Conservation (phyloP, 2,329 filamentous ascomycete species). For the Emmonsiellopsis sp. region DNA sequence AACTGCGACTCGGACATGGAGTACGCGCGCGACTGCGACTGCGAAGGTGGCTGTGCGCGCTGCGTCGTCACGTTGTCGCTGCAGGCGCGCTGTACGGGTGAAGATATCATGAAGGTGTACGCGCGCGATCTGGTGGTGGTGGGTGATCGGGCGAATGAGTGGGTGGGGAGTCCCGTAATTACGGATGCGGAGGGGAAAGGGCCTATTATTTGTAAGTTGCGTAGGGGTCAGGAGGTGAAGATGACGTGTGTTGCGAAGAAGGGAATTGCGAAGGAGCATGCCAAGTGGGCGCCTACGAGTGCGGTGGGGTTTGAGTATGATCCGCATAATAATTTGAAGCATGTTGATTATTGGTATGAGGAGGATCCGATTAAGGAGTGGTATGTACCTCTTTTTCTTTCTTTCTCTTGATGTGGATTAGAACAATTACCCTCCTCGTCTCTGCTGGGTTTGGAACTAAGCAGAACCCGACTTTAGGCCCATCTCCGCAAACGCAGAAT, state of each 20-base stretch:
- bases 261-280: constrained; percentile 96
- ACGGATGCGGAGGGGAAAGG: constrained; percentile 74
- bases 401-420: neutral
- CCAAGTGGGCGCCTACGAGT: constrained; percentile 90
- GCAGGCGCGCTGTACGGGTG: constrained; percentile 74
- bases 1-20: constrained; percentile 70
- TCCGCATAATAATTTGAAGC: constrained; percentile 88
- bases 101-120: constrained; percentile 89
- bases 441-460: too few species aligned
- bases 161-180: constrained; percentile 73
- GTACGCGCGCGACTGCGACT: constrained; percentile 92
- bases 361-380: constrained; percentile 73
- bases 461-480: constrained; percentile 19
- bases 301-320: constrained; percentile 98
- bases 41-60: constrained; percentile 86
- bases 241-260: constrained; percentile 94
- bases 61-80: constrained; percentile 81
- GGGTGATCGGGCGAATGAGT: constrained; percentile 60
- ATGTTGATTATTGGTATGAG: constrained; percentile 94
- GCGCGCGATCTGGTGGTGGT: constrained; percentile 76
- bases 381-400: constrained; percentile 38
- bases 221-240: constrained; percentile 80
- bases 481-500: constrained; percentile 44
- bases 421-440: neutral
- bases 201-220: constrained; percentile 79